Percentiles rank a stretch among this genome's conserved stretches.
phyloP scores from a whole-genome alignment of 345 rosid species.

The Hypericum perforatum region DNA sequence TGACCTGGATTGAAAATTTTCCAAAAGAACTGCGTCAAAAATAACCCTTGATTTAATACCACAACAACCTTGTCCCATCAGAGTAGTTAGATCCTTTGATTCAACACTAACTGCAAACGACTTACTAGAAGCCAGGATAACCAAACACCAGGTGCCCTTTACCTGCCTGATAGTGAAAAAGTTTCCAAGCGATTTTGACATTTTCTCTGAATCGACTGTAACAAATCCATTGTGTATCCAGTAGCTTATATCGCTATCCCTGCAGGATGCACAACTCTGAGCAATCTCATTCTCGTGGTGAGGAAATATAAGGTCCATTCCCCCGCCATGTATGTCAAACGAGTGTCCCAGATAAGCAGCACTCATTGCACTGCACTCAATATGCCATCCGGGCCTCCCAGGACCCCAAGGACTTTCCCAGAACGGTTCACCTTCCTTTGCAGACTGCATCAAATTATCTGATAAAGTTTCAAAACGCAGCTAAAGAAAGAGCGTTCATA shows the following conservation, averaged over 20 bases:
- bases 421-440: constrained; percentile 79
- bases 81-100: too few relatives aligned
- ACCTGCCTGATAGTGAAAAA: constrained; percentile 96
- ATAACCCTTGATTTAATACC: too few relatives aligned
- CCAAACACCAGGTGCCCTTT: constrained; percentile 8
- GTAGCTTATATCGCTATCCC: constrained; percentile 58
- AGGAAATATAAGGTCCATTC: constrained; percentile 97
- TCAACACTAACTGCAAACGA: too few relatives aligned
- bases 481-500: neutral
- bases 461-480: neutral
- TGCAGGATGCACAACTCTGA: constrained; percentile 93
- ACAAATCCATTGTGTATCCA: constrained; percentile 98
- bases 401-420: constrained; percentile 99
- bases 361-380: constrained; percentile 95
- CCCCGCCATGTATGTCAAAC: constrained; percentile 96
- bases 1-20: constrained; percentile 33
- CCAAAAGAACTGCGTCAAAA: too few relatives aligned
- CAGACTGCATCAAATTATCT: constrained; percentile 36
- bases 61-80: too few relatives aligned
- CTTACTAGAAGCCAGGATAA: neutral
- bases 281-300: constrained; percentile 99
- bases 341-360: constrained; percentile 76
- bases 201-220: constrained; percentile 86
- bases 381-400: constrained; percentile 99
- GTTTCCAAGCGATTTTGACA: constrained; percentile 96